Percentiles rank a stretch among this genome's conserved stretches.
Evolutionary conservation across 2,329 filamentous ascomycete genomes (phyloP).

Genomic region (Ramichloridium luteum): DNA sequence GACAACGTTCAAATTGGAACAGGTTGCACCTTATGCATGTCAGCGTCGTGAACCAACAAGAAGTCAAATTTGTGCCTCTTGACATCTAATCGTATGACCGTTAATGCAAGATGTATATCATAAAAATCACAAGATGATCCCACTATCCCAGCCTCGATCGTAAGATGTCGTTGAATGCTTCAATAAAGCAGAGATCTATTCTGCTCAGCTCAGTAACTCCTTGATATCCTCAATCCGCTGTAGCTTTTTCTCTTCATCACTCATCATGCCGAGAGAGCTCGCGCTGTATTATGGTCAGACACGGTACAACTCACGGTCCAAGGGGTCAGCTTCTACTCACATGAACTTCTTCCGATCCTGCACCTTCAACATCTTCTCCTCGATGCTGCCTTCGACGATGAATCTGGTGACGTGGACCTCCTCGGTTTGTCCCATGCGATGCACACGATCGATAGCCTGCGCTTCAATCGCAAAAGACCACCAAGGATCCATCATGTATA

Average conservation of each 20-base stretch:
- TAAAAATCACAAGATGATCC: no score
- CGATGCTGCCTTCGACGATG: conserved; percentile 80
- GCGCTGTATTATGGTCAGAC: conserved; percentile 48
- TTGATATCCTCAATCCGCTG: conserved; percentile 89
- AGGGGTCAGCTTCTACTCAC: conserved; percentile 42
- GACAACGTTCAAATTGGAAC: no score
- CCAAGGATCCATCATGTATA: conserved; percentile 99
- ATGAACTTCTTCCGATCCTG: conserved; percentile 96
- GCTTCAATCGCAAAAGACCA: conserved; percentile 97
- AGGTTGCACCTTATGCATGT: no score
- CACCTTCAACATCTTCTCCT: conserved; percentile 85
- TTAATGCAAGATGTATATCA: no score
- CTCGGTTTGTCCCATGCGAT: conserved; percentile 85
- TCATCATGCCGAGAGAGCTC: conserved; percentile 89
- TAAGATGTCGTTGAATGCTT: no score
- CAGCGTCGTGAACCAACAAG: no score
- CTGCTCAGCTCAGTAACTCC: conserved; percentile 57
- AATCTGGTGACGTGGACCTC: conserved; percentile 82
- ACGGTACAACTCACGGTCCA: conserved; percentile 3
- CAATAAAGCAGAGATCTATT: no score
- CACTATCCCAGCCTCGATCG: no score
- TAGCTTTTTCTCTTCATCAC: conserved; percentile 80
- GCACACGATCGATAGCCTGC: conserved; percentile 93
- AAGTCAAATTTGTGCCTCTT: no score
- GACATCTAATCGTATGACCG: no score